Conservation (phyloP, 371 early-diverging fungal species). For the Funneliformis caledonium region DNA sequence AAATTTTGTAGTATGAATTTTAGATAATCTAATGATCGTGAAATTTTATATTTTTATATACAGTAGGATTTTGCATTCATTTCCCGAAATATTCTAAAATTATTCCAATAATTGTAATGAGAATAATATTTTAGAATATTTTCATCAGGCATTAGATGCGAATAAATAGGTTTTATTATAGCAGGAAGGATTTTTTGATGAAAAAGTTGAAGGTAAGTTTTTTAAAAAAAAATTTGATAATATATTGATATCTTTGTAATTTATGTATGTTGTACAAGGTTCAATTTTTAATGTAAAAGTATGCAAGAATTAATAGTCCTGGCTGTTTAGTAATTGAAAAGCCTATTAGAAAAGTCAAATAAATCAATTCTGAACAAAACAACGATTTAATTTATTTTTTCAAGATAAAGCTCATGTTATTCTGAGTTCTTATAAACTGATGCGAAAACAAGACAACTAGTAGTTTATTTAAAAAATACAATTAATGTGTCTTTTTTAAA, state of each 20-base stretch:
- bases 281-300: neutral
- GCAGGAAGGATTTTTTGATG: too few species aligned
- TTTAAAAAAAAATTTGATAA: too few species aligned
- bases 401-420: too few species aligned
- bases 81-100: neutral
- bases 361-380: neutral
- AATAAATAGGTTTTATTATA: too few species aligned
- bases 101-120: neutral
- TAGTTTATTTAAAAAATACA: neutral
- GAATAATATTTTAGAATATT: too few species aligned
- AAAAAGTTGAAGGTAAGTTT: too few species aligned
- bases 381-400: neutral
- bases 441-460: neutral
- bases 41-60: slow-evolving; percentile 7
- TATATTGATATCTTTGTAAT: too few species aligned
- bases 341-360: neutral
- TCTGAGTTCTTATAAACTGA: neutral
- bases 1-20: neutral
- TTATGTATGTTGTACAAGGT: neutral
- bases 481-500: neutral
- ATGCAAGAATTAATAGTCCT: neutral
- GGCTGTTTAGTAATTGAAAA: neutral
- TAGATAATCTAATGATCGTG: neutral
- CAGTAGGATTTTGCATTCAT: neutral
- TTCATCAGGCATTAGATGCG: too few species aligned